Evolutionary conservation across 768 basidiomycete genomes (phyloP).

Genomic region (Phanerodontia chrysosporium): DNA sequence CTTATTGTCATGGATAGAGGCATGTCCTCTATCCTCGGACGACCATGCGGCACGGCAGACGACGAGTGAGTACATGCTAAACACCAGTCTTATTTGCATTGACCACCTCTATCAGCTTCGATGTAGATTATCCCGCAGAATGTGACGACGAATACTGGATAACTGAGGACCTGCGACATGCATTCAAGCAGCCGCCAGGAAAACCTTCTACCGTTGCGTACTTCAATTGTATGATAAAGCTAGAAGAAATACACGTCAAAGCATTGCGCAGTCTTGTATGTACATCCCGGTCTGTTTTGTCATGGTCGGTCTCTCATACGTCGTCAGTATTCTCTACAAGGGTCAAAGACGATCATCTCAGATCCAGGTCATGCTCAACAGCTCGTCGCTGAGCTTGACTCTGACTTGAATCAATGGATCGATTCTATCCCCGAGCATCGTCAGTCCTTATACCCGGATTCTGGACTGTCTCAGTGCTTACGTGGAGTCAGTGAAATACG

Average conservation of each 20-base stretch:
- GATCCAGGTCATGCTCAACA: conserved; percentile 42
- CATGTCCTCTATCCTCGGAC: conserved; percentile 47
- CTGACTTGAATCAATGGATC: conserved; percentile 57
- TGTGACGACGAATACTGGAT: conserved; percentile 29
- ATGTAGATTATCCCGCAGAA: conserved; percentile 68
- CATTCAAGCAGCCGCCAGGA: conserved; percentile 57
- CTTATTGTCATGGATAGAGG: conserved; percentile 42
- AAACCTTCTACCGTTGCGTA: conserved; percentile 49
- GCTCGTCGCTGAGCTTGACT: conserved; percentile 59
- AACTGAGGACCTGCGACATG: conserved; percentile 31
- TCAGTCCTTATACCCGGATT: conserved; percentile 20
- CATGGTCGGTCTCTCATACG: neutral
- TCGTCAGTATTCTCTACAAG: conserved; percentile 43
- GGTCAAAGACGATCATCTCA: conserved; percentile 30
- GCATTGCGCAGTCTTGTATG: conserved; percentile 62
- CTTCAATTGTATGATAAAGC: conserved; percentile 56
- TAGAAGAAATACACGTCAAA: conserved; percentile 63
- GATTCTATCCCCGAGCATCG: conserved; percentile 54
- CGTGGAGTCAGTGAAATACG: conserved; percentile 25
- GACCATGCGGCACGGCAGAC: conserved; percentile 67
- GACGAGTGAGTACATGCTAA: conserved; percentile 59
- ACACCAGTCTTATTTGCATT: no score
- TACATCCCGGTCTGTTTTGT: conserved; percentile 28
- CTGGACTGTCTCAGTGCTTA: neutral
- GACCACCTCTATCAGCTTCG: no score